Evolutionary conservation across 345 rosid genomes (phyloP).

Genomic region (Conringia planisiliqua): DNA sequence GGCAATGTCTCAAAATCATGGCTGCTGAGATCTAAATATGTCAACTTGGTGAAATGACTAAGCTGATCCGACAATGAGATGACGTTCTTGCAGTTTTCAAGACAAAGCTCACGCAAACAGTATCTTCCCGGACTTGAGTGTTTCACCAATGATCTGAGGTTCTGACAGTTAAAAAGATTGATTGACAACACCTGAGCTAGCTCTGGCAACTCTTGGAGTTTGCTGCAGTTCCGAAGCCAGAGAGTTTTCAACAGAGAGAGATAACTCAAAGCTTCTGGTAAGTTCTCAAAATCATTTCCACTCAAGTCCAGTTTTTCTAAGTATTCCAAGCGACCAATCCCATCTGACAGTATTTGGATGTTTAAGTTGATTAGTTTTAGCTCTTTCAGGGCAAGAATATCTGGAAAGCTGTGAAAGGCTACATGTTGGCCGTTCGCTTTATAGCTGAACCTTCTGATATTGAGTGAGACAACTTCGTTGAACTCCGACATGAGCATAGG

Average conservation of each 20-base stretch:
- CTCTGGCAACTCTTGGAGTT: background rate
- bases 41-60: background rate
- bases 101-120: conserved; percentile 15
- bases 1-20: conserved; percentile 15
- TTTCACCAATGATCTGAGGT: background rate
- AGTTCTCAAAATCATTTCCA: background rate
- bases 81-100: conserved; percentile 18
- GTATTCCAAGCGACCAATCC: background rate
- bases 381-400: background rate
- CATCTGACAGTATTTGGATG: background rate
- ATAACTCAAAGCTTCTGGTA: background rate
- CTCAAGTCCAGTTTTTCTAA: background rate
- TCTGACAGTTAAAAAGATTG: background rate
- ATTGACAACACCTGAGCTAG: conserved; percentile 1
- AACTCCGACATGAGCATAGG: background rate
- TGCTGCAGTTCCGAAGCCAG: background rate
- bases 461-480: background rate
- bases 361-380: conserved; percentile 11
- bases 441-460: conserved; percentile 1
- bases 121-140: background rate
- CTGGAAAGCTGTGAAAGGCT: background rate
- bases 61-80: conserved; percentile 3
- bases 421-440: background rate
- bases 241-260: background rate
- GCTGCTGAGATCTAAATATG: conserved; percentile 8